Percentiles rank a stretch among this genome's conserved stretches.
Evolutionary conservation across 164 flowering plant species (phyloP).

Genomic region (Aristolochia fimbriata): DNA sequence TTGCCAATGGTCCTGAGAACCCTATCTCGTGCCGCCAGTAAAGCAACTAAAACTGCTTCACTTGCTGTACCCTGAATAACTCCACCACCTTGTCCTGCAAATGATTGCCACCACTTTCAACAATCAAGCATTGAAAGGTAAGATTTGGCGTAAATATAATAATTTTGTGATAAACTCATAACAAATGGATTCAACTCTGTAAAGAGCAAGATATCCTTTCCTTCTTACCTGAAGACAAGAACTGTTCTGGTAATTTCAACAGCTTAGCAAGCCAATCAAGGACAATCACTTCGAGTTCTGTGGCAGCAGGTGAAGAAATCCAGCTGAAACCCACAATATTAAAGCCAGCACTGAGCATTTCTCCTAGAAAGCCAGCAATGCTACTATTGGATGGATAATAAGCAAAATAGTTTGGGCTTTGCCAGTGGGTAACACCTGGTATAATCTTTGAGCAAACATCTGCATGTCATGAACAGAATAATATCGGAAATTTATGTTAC

Average conservation of each 20-base stretch:
- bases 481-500: not conserved
- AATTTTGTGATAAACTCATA: too few relatives aligned
- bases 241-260: slow-evolving; percentile 73
- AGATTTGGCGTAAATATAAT: not conserved
- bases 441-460: slow-evolving; percentile 71
- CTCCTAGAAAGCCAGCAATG: slow-evolving; percentile 84
- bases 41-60: slow-evolving; percentile 78
- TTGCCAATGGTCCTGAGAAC: slow-evolving; percentile 51
- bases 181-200: too few relatives aligned
- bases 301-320: slow-evolving; percentile 95
- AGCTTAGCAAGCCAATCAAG: slow-evolving; percentile 91
- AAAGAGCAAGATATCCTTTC: not conserved
- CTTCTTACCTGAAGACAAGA: slow-evolving; percentile 55
- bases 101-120: not conserved
- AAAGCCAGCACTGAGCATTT: slow-evolving; percentile 90
- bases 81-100: slow-evolving; percentile 89
- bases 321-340: slow-evolving; percentile 95
- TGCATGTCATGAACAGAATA: slow-evolving; percentile 19
- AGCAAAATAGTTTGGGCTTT: slow-evolving; percentile 88
- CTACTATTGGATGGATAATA: slow-evolving; percentile 92
- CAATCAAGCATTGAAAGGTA: not conserved
- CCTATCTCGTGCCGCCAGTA: slow-evolving; percentile 81
- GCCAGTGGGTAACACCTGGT: slow-evolving; percentile 98
- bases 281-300: slow-evolving; percentile 91
- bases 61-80: slow-evolving; percentile 96